A percentile compares a stretch with the other conserved stretches of the same genome.
These are phyloP conservation scores for Carex myosuroides DNA, from an alignment of 176 grass and related monocot genomes.

Conservation along the genomic window DNA sequence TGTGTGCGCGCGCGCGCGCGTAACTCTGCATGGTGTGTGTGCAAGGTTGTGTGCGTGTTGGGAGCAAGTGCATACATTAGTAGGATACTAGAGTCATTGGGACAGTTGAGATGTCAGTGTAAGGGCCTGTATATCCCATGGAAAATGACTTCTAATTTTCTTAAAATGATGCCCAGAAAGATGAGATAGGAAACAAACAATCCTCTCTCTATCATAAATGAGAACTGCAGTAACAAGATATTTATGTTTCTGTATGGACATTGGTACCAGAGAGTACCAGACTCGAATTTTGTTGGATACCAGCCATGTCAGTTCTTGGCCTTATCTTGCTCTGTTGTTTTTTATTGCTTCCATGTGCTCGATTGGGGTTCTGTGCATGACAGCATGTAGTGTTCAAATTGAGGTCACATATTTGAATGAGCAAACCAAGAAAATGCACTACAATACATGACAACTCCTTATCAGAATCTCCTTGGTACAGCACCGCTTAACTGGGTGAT, in stretches of 20 bases:
- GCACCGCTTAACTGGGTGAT: background rate
- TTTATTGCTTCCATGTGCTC: background rate
- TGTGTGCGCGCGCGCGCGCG: background rate
- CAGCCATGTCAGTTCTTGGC: background rate
- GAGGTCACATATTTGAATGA: background rate
- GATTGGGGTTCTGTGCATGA: background rate
- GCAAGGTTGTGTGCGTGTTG: background rate
- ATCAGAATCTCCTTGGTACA: background rate
- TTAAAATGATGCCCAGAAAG: background rate
- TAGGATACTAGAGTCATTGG: background rate
- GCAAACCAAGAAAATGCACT: slow-evolving; percentile 2
- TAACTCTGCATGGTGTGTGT: background rate
- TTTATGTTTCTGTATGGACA: background rate
- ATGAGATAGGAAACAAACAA: background rate
- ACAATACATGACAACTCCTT: background rate
- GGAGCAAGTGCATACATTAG: background rate
- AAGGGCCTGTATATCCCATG: background rate
- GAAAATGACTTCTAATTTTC: slow-evolving; percentile 18
- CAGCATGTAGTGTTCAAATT: background rate
- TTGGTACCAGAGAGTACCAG: background rate
- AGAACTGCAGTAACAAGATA: background rate
- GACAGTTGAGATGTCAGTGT: slow-evolving; percentile 18
- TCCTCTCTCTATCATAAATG: background rate
- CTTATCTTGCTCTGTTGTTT: background rate
- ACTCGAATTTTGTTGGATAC: background rate